Base-by-base conservation (phyloP, 176 grass and related monocot species). In the Eragrostis curvula region DNA sequence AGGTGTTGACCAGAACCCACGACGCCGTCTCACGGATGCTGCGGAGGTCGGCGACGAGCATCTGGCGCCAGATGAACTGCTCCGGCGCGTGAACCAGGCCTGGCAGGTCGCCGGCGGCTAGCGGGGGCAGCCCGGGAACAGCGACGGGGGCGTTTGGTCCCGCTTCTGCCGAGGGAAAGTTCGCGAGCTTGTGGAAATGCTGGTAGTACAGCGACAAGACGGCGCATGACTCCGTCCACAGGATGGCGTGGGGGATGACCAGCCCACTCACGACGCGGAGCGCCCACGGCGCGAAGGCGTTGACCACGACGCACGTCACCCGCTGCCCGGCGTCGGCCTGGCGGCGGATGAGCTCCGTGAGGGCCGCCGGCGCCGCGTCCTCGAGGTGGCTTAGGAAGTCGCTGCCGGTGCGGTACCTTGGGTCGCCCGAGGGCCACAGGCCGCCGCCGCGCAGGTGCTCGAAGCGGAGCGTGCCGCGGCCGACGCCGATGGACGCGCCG, bases 191-290 rank as follows among this genome's bases (percentile, higher is more conserved):
- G 73, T 85, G 82, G 41, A 82, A 20, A 61, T 83, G 56, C 47
- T 88, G 68, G 91, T 90, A 88, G 69, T 90, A 76, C 36, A 86
- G 23, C 1, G 85, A 82, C 24, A 93, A 76, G 46, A 93, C 74
- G 18, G 85, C 85, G 78, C 68, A 82, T 2, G 91, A 93, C 85
- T 93, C 82, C 0, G 79, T 83, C 88, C 85, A 93, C n/a, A 93
- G 82, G 63, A 93, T 39, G 73, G 45, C 85, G 60, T 68, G 2
- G 0, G 87, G 87, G 81, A 93, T 15, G 32, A 77, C 81, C 50
- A 74, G 14, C 3, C 42, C 84, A 0, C 24, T 7, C 7, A 87
- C 87, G 11, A 79, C 73, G 28, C 82, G 80, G 72, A 68, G 24
- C 21, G 52, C 87, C 87, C 91, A 93, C 5, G 87, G 78, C 0